Conservation (phyloP, 2,329 filamentous ascomycete genomes). For the Penicillium occitanis region DNA sequence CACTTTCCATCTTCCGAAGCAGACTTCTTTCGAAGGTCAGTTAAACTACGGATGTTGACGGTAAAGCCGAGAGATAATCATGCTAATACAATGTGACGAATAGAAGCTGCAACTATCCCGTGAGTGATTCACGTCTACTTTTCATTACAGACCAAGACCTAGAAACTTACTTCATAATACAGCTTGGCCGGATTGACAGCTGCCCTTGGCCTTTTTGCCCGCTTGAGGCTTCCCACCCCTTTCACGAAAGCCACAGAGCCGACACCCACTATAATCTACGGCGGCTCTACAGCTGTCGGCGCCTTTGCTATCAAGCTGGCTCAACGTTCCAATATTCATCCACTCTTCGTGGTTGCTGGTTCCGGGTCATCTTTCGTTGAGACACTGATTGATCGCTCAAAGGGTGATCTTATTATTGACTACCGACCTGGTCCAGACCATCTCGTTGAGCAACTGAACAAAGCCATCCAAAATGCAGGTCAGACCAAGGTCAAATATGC, state of each 20-base stretch:
- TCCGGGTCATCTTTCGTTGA: slow-evolving; percentile 53
- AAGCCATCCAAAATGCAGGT: neutral
- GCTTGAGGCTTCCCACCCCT: slow-evolving; percentile 51
- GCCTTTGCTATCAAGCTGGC: slow-evolving; percentile 60
- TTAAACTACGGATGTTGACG: neutral
- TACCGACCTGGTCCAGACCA: slow-evolving; percentile 59
- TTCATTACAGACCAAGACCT: neutral
- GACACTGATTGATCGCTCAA: slow-evolving; percentile 51
- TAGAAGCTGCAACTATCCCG: slow-evolving; percentile 58
- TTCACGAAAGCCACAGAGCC: slow-evolving; percentile 38
- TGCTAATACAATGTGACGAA: neutral
- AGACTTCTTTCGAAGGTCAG: slow-evolving; percentile 54
- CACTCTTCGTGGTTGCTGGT: slow-evolving; percentile 61
- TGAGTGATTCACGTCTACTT: neutral
- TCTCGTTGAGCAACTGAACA: slow-evolving; percentile 40
- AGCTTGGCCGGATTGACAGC: slow-evolving; percentile 55
- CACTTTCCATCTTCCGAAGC: slow-evolving; percentile 55
- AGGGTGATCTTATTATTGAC: slow-evolving; percentile 61
- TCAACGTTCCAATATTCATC: slow-evolving; percentile 57
- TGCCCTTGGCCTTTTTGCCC: slow-evolving; percentile 51
- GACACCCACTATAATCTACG: slow-evolving; percentile 50
- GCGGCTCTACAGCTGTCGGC: slow-evolving; percentile 56
- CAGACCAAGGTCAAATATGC: slow-evolving; percentile 54
- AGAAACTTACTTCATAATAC: neutral
- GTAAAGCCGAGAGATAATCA: neutral